Conservation (phyloP, 179 eudicot species). For the Kewa caespitosa region DNA sequence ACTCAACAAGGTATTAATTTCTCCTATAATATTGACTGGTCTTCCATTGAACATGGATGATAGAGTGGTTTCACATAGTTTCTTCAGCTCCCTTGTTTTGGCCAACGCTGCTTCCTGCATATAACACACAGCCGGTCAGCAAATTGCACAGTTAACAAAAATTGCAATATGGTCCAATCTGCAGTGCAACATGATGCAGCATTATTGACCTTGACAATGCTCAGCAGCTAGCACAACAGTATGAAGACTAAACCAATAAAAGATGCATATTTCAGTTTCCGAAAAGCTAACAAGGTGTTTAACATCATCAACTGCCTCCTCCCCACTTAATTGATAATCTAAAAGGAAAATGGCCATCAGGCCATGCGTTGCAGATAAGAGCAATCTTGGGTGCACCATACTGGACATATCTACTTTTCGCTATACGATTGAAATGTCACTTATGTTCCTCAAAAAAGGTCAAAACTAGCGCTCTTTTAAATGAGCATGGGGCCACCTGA, state of each 20-base stretch:
- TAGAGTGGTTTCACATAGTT: conserved; percentile 81
- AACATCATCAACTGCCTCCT: not conserved
- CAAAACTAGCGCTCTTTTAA: too few species aligned
- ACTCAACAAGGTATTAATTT: conserved; percentile 71
- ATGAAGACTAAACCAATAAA: too few species aligned
- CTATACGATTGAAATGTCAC: too few species aligned
- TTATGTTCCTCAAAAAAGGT: too few species aligned
- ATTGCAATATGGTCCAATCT: not conserved
- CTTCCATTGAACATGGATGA: conserved; percentile 89
- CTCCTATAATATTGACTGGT: conserved; percentile 92
- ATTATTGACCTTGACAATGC: not conserved
- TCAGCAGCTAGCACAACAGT: too few species aligned
- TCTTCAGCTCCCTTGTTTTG: conserved; percentile 85
- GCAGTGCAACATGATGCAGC: conserved; percentile 5
- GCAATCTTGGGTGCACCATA: too few species aligned
- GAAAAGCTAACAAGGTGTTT: not conserved
- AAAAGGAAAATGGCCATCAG: too few species aligned
- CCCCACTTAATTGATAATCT: not conserved
- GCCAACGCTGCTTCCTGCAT: conserved; percentile 84
- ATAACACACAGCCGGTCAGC: conserved; percentile 8
- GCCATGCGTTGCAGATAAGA: too few species aligned
- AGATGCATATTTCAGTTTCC: too few species aligned
- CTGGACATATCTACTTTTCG: too few species aligned
- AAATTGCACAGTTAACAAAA: not conserved
- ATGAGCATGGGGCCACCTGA: too few species aligned